Conservation (phyloP, 2,329 filamentous ascomycete species). For the Botrytis paeoniae region DNA sequence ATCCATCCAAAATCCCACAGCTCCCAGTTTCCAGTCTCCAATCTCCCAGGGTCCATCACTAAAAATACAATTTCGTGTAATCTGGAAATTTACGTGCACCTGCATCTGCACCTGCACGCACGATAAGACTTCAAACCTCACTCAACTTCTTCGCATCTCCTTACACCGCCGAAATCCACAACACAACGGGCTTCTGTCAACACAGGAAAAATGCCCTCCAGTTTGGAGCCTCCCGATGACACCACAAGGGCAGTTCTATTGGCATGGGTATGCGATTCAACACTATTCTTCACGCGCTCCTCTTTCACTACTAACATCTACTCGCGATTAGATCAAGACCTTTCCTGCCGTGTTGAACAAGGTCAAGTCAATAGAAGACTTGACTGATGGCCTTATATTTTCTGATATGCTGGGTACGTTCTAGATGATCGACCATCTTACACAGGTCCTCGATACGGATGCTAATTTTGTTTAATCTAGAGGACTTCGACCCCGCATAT, state of each 20-base stretch:
- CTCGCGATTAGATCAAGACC: conserved; percentile 36
- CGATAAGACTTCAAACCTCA: conserved; percentile 20
- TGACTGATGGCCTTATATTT: conserved; percentile 39
- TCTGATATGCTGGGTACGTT: conserved; percentile 40
- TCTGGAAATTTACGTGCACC: conserved; percentile 17
- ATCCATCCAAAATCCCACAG: background rate
- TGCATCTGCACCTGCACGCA: conserved; percentile 8
- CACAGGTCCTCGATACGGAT: conserved; percentile 43
- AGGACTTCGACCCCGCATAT: conserved; percentile 57
- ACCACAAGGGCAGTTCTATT: conserved; percentile 49
- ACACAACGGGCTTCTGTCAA: conserved; percentile 9
- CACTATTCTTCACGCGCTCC: conserved; percentile 22
- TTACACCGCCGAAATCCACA: conserved; percentile 18
- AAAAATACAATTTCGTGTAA: conserved; percentile 19
- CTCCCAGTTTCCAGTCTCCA: background rate
- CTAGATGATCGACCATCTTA: background rate
- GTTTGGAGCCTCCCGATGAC: conserved; percentile 17
- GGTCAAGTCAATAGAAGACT: conserved; percentile 35
- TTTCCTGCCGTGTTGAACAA: conserved; percentile 34
- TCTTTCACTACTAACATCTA: background rate
- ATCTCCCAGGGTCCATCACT: background rate
- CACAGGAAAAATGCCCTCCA: conserved; percentile 16
- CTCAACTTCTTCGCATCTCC: conserved; percentile 18
- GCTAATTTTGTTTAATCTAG: conserved; percentile 34
- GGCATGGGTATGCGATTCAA: conserved; percentile 47